phyloP scores from a whole-genome alignment of 2,329 filamentous ascomycete genomes.

The Apiospora malaysiana region DNA sequence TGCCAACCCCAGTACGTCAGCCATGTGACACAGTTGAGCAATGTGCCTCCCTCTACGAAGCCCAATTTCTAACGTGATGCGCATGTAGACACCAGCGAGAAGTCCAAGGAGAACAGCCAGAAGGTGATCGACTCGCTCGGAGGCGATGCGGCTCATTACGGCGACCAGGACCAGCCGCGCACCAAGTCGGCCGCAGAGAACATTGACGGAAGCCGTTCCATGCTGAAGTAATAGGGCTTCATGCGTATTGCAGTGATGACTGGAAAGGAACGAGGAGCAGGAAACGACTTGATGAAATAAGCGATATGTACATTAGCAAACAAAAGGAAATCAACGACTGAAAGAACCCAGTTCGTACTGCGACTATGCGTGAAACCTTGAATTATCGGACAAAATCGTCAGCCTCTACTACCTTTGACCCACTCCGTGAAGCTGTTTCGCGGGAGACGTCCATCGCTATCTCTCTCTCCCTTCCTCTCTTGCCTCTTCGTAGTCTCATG shows the following conservation, averaged over 20 bases:
- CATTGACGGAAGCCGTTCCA: conserved; percentile 45
- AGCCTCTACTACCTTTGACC: no score
- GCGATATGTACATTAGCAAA: neutral
- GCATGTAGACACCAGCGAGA: conserved; percentile 47
- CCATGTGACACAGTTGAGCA: neutral
- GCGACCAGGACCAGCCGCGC: conserved; percentile 46
- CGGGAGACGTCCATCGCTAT: neutral
- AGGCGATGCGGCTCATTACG: conserved; percentile 47
- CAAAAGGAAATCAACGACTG: no score
- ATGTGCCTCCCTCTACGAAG: neutral
- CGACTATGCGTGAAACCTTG: neutral
- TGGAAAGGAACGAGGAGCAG: neutral
- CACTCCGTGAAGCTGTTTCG: neutral
- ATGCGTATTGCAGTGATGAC: conserved; percentile 12
- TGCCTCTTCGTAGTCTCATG: neutral
- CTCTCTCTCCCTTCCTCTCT: no score
- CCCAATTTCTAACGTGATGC: neutral
- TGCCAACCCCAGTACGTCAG: conserved; percentile 49
- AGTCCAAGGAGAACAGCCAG: conserved; percentile 51
- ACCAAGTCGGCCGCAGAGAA: conserved; percentile 48
- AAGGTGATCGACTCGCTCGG: conserved; percentile 48
- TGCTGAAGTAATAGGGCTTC: conserved; percentile 23
- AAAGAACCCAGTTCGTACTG: neutral
- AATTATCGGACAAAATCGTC: neutral
- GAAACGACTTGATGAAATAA: neutral